Conservation (phyloP, 495 filamentous ascomycete genomes). For the Aspergillus egyptiacus region DNA sequence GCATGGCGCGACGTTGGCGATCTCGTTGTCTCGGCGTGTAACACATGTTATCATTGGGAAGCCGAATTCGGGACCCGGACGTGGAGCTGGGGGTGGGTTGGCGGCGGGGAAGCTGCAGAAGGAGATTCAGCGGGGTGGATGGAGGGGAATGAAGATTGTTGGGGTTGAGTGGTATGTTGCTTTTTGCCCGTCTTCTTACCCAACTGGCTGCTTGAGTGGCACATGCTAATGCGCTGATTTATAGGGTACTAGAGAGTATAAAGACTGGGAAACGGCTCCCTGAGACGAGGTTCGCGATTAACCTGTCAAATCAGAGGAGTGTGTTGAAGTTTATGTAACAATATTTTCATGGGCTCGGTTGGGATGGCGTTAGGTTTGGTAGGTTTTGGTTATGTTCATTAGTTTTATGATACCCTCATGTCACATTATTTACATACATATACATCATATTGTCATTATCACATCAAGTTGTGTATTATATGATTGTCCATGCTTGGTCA, state of each 20-base stretch:
- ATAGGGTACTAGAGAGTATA: conserved; percentile 74
- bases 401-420: conserved; percentile 21
- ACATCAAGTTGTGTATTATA: conserved; percentile 8
- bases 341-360: background rate
- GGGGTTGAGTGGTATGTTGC: conserved; percentile 71
- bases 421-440: conserved; percentile 22
- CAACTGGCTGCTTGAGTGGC: background rate
- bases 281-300: conserved; percentile 64
- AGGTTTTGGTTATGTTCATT: conserved; percentile 6
- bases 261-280: conserved; percentile 66
- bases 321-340: conserved; percentile 41
- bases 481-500: conserved; percentile 18
- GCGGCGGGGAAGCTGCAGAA: conserved; percentile 76
- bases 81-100: conserved; percentile 69
- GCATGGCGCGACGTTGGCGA: conserved; percentile 64
- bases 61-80: conserved; percentile 36
- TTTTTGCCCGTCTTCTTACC: conserved; percentile 11
- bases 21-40: conserved; percentile 65
- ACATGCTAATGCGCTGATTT: background rate
- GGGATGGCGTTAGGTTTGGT: conserved; percentile 2
- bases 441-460: conserved; percentile 22
- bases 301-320: conserved; percentile 55
- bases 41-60: conserved; percentile 82
- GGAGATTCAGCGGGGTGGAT: conserved; percentile 60
- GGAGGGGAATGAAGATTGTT: conserved; percentile 69